Evolutionary conservation across 139 green algal species (phyloP).

Genomic region (Micractinium sp.): DNA sequence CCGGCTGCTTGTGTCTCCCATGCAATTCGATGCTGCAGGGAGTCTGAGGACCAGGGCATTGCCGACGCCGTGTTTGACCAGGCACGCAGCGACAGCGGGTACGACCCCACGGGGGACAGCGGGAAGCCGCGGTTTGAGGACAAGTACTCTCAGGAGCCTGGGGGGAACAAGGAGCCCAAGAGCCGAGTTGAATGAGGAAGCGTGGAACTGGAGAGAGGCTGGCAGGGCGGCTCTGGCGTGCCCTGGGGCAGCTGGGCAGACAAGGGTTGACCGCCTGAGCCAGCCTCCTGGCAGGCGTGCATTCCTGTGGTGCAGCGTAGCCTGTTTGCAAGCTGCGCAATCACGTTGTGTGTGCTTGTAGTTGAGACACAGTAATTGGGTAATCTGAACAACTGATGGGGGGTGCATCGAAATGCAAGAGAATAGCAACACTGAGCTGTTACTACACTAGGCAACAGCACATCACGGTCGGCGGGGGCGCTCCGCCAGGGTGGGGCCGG

Average conservation of each 20-base stretch:
- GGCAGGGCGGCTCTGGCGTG: no score
- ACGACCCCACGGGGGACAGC: not conserved
- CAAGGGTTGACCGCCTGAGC: no score
- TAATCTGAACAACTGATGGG: not conserved
- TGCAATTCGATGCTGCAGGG: not conserved
- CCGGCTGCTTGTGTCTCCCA: not conserved
- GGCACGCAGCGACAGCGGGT: constrained; percentile 1
- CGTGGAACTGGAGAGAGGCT: no score
- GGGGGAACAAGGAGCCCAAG: no score
- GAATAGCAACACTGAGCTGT: not conserved
- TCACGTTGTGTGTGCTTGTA: not conserved
- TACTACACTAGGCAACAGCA: not conserved
- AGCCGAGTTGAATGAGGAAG: no score
- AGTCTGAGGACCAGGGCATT: not conserved
- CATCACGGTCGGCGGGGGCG: not conserved
- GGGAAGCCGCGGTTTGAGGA: no score
- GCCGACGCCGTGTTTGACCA: constrained; percentile 15
- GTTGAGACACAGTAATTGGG: not conserved
- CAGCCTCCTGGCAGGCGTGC: not conserved
- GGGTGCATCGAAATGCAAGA: no score
- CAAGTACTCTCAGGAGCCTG: no score
- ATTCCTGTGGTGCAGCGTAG: not conserved
- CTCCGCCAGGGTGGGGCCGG: not conserved
- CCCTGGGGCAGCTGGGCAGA: no score
- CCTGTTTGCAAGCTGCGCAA: not conserved